A percentile compares a stretch with the other conserved stretches of the same genome.
Conservation (phyloP, 202 grass and related monocot species). For the Eragrostis tef region DNA sequence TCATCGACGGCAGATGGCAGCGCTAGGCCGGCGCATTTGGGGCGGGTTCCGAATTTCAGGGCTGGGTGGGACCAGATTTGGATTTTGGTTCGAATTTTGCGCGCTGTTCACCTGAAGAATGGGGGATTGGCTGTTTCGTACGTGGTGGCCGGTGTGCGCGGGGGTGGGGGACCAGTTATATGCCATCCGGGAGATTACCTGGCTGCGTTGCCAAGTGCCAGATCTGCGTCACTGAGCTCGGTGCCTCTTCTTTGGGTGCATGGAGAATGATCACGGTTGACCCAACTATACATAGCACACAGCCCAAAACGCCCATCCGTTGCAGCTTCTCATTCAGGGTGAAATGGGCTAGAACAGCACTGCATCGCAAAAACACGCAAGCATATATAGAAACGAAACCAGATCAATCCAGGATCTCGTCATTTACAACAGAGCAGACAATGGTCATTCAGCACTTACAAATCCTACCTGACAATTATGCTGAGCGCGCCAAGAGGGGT, state of each 20-base stretch:
- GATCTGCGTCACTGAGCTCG: conserved; percentile 74
- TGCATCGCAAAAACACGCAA: conserved; percentile 27
- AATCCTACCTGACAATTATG: conserved; percentile 79
- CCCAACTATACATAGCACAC: conserved; percentile 74
- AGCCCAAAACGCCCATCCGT: conserved; percentile 80
- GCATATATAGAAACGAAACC: neutral
- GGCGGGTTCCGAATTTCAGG: neutral
- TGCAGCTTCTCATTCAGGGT: conserved; percentile 77
- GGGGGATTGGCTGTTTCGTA: neutral
- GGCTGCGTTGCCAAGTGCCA: conserved; percentile 82
- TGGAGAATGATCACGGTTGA: conserved; percentile 82
- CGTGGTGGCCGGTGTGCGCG: neutral
- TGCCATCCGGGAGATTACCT: conserved; percentile 39
- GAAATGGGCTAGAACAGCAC: conserved; percentile 81
- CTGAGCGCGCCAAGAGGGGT: conserved; percentile 82
- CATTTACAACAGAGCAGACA: neutral
- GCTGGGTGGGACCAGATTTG: conserved; percentile 9
- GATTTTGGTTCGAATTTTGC: conserved; percentile 1
- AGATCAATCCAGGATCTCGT: conserved; percentile 12
- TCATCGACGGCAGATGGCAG: conserved; percentile 41
- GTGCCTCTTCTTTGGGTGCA: conserved; percentile 68
- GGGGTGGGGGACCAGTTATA: no score
- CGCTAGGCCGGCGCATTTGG: conserved; percentile 39
- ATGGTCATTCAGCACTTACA: neutral
- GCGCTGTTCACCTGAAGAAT: conserved; percentile 17